Conservation (phyloP, 139 green algal genomes). For the Chlamydomonas sp. region DNA sequence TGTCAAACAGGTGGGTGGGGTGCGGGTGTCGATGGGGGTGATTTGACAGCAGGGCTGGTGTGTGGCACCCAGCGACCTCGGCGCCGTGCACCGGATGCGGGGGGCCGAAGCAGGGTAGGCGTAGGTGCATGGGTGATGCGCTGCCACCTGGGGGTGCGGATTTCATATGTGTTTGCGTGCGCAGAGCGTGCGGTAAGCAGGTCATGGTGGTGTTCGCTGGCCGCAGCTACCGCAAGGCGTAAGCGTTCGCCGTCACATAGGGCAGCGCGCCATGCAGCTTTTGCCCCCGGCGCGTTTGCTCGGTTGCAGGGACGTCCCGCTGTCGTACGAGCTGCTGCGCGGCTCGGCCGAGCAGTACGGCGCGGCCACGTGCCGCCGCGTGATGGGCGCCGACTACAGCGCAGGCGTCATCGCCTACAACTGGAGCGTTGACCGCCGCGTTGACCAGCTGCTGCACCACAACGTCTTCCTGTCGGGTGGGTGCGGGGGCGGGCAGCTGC, state of each 20-base stretch:
- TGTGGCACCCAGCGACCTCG: too few relatives aligned
- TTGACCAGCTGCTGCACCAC: constrained; percentile 78
- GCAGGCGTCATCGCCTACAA: constrained; percentile 83
- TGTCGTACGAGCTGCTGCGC: constrained; percentile 64
- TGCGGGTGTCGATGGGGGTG: neutral
- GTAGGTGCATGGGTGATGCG: too few relatives aligned
- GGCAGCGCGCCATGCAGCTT: neutral
- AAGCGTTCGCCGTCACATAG: too few relatives aligned
- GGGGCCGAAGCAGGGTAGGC: too few relatives aligned
- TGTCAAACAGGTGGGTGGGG: constrained; percentile 66
- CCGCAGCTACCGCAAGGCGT: too few relatives aligned
- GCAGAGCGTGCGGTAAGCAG: neutral
- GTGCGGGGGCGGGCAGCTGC: neutral
- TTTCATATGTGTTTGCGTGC: too few relatives aligned
- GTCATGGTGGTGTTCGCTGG: neutral
- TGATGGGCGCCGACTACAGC: constrained; percentile 71
- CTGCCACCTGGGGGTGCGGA: too few relatives aligned
- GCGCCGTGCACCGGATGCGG: too few relatives aligned
- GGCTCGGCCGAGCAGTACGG: constrained; percentile 22
- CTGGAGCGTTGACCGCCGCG: constrained; percentile 56
- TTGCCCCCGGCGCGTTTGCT: neutral
- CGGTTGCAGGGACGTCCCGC: constrained; percentile 64
- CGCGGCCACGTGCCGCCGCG: constrained; percentile 2
- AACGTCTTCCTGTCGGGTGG: constrained; percentile 88
- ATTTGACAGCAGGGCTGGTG: neutral